Evolutionary conservation across 1,139 yeast species (phyloP).

Genomic region (Yamadazyma trypodendri): DNA sequence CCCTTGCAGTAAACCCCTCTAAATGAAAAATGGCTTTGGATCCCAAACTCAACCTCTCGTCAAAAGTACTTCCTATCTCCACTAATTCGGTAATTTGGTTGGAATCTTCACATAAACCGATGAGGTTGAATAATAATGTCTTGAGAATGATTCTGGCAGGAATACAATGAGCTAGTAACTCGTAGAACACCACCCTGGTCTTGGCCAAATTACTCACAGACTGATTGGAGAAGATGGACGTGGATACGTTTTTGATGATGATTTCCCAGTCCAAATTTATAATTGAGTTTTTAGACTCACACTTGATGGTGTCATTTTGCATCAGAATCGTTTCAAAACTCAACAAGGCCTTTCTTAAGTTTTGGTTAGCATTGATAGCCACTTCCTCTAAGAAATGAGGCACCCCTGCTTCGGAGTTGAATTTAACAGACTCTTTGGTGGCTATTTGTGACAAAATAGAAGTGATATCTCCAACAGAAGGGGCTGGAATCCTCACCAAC

Average conservation of each 20-base stretch:
- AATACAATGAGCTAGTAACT: slow-evolving; percentile 86
- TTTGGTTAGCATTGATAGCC: slow-evolving; percentile 60
- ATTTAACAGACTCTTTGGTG: slow-evolving; percentile 51
- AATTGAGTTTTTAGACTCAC: slow-evolving; percentile 33
- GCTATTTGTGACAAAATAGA: slow-evolving; percentile 56
- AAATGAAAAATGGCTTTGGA: slow-evolving; percentile 88
- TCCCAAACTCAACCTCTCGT: slow-evolving; percentile 85
- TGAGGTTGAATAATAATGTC: slow-evolving; percentile 58
- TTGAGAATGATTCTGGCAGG: slow-evolving; percentile 81
- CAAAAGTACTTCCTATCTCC: slow-evolving; percentile 72
- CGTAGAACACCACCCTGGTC: slow-evolving; percentile 75
- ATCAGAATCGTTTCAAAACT: slow-evolving; percentile 83
- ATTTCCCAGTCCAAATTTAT: slow-evolving; percentile 81
- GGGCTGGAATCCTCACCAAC: slow-evolving; percentile 83
- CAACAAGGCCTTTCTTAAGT: slow-evolving; percentile 74
- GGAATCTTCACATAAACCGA: slow-evolving; percentile 34
- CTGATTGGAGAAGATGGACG: slow-evolving; percentile 56
- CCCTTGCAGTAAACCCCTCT: slow-evolving; percentile 89
- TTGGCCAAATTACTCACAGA: slow-evolving; percentile 73
- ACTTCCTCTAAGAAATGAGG: slow-evolving; percentile 47
- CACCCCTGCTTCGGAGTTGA: slow-evolving; percentile 34
- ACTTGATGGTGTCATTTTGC: slow-evolving; percentile 55
- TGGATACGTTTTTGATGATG: slow-evolving; percentile 67
- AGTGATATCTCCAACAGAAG: slow-evolving; percentile 57
- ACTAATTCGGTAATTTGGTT: slow-evolving; percentile 52